Conservation (phyloP, 1,284 basidiomycete species). For the Pholiota adiposa region DNA sequence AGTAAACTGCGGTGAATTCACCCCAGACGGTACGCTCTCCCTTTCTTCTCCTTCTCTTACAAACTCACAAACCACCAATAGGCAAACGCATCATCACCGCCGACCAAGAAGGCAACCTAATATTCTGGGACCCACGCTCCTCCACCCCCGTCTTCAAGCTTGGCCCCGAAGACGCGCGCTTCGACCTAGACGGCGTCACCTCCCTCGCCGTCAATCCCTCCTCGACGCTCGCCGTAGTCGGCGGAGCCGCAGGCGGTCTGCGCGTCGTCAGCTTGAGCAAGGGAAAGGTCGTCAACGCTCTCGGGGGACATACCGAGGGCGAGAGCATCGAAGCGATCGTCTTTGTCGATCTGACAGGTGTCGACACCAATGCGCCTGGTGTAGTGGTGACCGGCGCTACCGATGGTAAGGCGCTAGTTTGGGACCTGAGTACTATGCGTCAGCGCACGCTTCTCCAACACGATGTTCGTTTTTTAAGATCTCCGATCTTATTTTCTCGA, state of each 20-base stretch:
- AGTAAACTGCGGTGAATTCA: conserved; percentile 90
- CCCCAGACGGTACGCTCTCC: conserved; percentile 73
- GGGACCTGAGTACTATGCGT: conserved; percentile 89
- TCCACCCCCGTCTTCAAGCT: conserved; percentile 84
- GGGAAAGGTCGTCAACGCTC: conserved; percentile 80
- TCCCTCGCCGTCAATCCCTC: conserved; percentile 84
- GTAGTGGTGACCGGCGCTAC: conserved; percentile 89
- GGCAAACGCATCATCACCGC: conserved; percentile 91
- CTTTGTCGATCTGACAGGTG: conserved; percentile 81
- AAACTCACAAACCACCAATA: conserved; percentile 29
- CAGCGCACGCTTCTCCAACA: conserved; percentile 82
- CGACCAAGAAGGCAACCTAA: conserved; percentile 82
- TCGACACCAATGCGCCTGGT: conserved; percentile 54
- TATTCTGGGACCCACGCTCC: conserved; percentile 92
- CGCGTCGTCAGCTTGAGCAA: conserved; percentile 87
- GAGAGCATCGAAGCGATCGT: conserved; percentile 91
- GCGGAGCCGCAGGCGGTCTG: conserved; percentile 83
- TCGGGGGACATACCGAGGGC: conserved; percentile 86
- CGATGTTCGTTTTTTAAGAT: conserved; percentile 52
- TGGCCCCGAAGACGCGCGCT: conserved; percentile 72
- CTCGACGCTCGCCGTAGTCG: conserved; percentile 87
- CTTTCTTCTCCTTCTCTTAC: conserved; percentile 4
- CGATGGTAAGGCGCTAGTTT: conserved; percentile 93
- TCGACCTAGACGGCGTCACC: conserved; percentile 82
- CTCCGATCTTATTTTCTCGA: conserved; percentile 11